phyloP scores from a whole-genome alignment of 306 rosid genomes.

The Herpetospermum pedunculosum region DNA sequence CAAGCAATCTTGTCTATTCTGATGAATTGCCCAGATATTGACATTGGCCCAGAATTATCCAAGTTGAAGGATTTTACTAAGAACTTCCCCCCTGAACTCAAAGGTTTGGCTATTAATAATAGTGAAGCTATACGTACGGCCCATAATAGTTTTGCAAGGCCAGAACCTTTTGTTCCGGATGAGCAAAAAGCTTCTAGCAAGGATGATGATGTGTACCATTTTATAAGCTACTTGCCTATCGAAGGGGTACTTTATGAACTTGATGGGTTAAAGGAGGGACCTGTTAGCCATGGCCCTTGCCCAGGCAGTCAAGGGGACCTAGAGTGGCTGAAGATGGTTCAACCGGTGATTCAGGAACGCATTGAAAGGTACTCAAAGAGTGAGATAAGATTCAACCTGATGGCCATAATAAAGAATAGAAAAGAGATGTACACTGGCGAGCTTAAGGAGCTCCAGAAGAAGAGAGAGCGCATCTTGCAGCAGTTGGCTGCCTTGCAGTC shows the following conservation, averaged over 20 bases:
- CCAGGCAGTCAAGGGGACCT: conserved; percentile 73
- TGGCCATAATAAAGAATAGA: conserved; percentile 85
- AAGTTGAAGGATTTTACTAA: conserved; percentile 80
- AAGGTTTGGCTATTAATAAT: conserved; percentile 93
- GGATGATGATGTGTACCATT: conserved; percentile 93
- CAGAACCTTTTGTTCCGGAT: conserved; percentile 90
- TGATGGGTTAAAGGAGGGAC: conserved; percentile 96
- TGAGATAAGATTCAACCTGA: conserved; percentile 88
- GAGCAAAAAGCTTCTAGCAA: conserved; percentile 81
- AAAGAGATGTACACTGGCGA: conserved; percentile 81
- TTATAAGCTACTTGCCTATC: conserved; percentile 88
- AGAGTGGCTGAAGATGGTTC: conserved; percentile 86
- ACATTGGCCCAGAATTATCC: conserved; percentile 75
- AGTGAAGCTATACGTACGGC: conserved; percentile 89
- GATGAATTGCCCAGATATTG: conserved; percentile 75
- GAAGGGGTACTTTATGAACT: conserved; percentile 93
- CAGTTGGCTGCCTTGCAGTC: conserved; percentile 57
- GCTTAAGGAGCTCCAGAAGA: conserved; percentile 93
- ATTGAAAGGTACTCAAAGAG: conserved; percentile 79
- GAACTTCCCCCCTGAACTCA: conserved; percentile 92
- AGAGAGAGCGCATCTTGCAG: conserved; percentile 91
- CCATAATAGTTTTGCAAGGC: conserved; percentile 94
- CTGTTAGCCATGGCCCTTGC: conserved; percentile 91
- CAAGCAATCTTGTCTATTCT: conserved; percentile 97
- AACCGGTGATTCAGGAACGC: conserved; percentile 90